Evolutionary conservation across 1,284 basidiomycete genomes (phyloP).

Genomic region (Melanopsichium pennsylvanicum): DNA sequence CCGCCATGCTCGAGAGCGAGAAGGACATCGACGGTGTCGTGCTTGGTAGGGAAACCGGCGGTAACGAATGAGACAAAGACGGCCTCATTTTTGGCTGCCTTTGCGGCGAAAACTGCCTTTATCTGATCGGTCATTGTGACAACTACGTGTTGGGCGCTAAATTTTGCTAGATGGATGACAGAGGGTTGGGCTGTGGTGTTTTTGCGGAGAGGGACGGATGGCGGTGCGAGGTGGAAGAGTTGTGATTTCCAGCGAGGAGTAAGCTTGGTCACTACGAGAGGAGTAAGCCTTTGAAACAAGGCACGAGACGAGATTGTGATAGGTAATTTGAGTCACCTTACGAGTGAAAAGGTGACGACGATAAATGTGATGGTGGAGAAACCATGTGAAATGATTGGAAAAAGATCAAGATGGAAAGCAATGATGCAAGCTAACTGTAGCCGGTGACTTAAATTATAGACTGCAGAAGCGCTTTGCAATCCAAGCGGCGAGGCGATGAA

Average conservation of each 20-base stretch:
- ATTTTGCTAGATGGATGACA: not conserved
- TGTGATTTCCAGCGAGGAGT: not conserved
- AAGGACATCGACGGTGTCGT: constrained; percentile 83
- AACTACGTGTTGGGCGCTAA: too few species aligned
- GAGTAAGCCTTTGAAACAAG: not conserved
- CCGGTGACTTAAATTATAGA: too few species aligned
- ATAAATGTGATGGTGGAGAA: not conserved
- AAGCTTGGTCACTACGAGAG: constrained; percentile 4
- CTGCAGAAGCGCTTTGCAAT: too few species aligned
- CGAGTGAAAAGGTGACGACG: constrained; percentile 14
- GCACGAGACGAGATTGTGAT: constrained; percentile 12
- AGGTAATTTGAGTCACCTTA: constrained; percentile 31
- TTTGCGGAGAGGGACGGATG: constrained; percentile 1
- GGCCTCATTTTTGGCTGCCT: constrained; percentile 60
- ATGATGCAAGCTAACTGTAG: too few species aligned
- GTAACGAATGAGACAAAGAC: constrained; percentile 64
- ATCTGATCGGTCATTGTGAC: constrained; percentile 57
- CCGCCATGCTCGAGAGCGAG: constrained; percentile 91
- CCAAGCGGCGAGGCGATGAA: too few species aligned
- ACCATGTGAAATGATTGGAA: not conserved
- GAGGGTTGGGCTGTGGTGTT: not conserved
- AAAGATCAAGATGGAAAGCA: not conserved
- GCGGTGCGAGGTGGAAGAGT: not conserved
- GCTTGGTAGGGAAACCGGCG: constrained; percentile 61
- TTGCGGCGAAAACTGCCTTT: constrained; percentile 53